Evolutionary conservation across 2,329 filamentous ascomycete genomes (phyloP).

Genomic region (Ophiognomonia clavigignenti-juglandacearum): DNA sequence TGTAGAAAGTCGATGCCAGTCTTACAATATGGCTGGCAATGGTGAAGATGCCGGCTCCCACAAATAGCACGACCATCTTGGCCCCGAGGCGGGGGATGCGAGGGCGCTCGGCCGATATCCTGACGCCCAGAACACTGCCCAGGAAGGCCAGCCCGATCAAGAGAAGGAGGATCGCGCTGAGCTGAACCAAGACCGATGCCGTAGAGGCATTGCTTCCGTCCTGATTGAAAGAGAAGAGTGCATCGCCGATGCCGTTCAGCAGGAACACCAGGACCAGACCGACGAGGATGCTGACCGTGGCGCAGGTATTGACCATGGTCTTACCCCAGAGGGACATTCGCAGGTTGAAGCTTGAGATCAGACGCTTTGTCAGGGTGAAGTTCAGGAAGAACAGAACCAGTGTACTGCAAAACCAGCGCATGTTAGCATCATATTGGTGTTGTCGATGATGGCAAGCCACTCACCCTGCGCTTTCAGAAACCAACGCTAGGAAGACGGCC

Average conservation of each 20-base stretch:
- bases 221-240: not conserved
- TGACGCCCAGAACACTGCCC: not conserved
- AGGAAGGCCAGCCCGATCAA: not conserved
- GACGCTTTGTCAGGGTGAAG: constrained; percentile 1
- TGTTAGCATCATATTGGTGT: not conserved
- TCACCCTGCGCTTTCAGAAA: constrained; percentile 8
- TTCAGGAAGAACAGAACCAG: constrained; percentile 4
- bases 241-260: not conserved
- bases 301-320: not conserved
- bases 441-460: not conserved
- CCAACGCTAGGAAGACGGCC: not conserved
- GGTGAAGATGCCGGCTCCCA: constrained; percentile 1
- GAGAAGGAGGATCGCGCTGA: not conserved
- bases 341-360: constrained; percentile 2
- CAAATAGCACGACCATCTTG: not conserved
- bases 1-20: constrained; percentile 4
- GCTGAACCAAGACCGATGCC: not conserved
- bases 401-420: not conserved
- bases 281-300: not conserved
- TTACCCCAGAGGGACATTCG: constrained; percentile 3
- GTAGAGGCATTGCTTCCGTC: not conserved
- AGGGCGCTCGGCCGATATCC: not conserved
- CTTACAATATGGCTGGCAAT: constrained; percentile 2
- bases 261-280: not conserved
- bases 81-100: not conserved